Percentiles rank a stretch among this genome's conserved stretches.
Evolutionary conservation across 768 basidiomycete species (phyloP).

Genomic region (Leucocoprinus birnbaumii): DNA sequence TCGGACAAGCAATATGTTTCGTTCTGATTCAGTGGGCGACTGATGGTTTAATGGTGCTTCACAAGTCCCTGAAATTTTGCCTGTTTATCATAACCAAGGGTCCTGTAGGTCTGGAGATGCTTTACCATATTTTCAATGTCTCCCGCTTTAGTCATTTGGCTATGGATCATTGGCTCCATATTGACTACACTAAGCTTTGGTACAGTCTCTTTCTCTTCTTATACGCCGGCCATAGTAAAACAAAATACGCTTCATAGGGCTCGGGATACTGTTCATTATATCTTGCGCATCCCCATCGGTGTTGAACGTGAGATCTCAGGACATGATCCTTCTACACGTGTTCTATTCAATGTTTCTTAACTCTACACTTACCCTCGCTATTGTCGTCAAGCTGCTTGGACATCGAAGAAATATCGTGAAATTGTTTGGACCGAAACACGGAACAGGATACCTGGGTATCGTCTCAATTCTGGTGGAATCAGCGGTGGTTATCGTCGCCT

Average conservation of each 20-base stretch:
- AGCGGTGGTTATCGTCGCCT: not conserved
- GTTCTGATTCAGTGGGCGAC: conserved; percentile 1
- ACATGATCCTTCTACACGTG: not conserved
- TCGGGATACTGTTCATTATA: not conserved
- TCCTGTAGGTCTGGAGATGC: conserved; percentile 6
- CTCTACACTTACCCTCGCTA: not conserved
- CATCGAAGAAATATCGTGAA: not conserved
- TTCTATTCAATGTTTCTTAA: not conserved
- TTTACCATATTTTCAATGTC: not conserved
- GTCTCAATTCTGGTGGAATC: conserved; percentile 2
- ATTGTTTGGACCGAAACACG: not conserved
- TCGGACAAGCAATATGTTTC: not conserved
- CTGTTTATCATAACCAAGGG: no score
- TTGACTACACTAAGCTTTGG: no score
- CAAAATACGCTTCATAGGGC: not conserved
- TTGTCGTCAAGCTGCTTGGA: not conserved
- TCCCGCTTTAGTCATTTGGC: no score
- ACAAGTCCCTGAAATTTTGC: no score
- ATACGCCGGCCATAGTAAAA: no score
- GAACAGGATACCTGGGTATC: not conserved
- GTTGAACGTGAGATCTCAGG: not conserved
- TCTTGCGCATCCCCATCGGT: not conserved
- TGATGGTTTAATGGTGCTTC: not conserved
- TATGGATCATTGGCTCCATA: no score
- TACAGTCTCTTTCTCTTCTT: no score